phyloP scores from a whole-genome alignment of 306 rosid genomes.

The Senna siamea region DNA sequence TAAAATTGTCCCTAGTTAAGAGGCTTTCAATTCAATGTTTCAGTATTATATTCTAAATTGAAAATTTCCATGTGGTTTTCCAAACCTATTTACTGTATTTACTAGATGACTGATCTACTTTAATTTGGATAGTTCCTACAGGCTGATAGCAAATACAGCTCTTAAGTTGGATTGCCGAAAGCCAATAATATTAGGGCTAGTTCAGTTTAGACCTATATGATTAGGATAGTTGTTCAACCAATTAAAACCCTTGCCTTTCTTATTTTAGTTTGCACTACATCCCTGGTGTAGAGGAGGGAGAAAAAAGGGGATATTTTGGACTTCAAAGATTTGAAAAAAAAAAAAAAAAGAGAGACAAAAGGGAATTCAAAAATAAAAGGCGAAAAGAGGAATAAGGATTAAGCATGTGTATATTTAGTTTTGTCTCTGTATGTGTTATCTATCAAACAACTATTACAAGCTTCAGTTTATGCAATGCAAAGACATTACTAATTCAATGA shows the following conservation, averaged over 20 bases:
- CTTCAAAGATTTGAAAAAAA: too few species aligned
- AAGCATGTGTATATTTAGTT: neutral
- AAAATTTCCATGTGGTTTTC: neutral
- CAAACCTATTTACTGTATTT: neutral
- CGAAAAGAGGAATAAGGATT: neutral
- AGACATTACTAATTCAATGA: neutral
- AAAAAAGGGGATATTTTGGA: neutral
- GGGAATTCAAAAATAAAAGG: neutral
- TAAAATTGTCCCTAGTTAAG: neutral
- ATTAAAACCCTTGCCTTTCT: neutral
- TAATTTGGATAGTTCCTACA: neutral
- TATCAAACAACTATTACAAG: conserved; percentile 14
- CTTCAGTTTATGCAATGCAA: neutral
- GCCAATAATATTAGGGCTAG: neutral
- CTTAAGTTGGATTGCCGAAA: neutral
- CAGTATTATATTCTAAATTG: neutral
- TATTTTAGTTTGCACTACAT: neutral
- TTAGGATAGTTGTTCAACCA: neutral
- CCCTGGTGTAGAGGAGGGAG: neutral
- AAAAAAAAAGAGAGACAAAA: neutral
- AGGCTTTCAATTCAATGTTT: neutral
- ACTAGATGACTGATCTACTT: neutral
- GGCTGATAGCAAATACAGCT: neutral
- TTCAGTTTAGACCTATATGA: neutral
- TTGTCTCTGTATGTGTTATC: neutral